These are phyloP conservation scores for Ophiobolus disseminans DNA, from an alignment of 2,329 filamentous ascomycete species.

Conservation along the genomic window DNA sequence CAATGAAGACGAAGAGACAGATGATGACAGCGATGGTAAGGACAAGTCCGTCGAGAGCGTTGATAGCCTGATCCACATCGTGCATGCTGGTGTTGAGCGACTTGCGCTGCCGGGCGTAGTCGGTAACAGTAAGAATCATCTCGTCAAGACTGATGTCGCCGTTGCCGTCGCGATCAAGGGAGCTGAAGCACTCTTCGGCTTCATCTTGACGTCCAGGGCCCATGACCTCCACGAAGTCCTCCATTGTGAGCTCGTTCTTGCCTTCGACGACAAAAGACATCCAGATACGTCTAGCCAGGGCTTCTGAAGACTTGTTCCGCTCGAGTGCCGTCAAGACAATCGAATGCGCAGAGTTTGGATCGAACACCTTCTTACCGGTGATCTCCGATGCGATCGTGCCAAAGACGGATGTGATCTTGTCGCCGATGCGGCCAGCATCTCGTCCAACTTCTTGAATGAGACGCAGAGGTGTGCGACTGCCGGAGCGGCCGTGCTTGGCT, in stretches of 20 bases:
- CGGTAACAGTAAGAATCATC: conserved; percentile 86
- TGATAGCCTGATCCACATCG: conserved; percentile 93
- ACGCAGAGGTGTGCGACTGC: conserved; percentile 77
- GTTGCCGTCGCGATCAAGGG: conserved; percentile 86
- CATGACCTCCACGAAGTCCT: conserved; percentile 88
- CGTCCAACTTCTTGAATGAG: conserved; percentile 75
- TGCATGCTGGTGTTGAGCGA: conserved; percentile 93
- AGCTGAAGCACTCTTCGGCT: conserved; percentile 83
- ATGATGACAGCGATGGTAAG: conserved; percentile 81
- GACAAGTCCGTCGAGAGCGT: conserved; percentile 86
- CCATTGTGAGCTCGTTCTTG: conserved; percentile 75
- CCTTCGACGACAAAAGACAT: conserved; percentile 97
- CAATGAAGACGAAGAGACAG: conserved; percentile 83
- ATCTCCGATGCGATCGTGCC: conserved; percentile 94
- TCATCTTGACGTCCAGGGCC: conserved; percentile 75
- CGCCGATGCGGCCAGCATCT: conserved; percentile 75
- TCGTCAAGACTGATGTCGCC: conserved; percentile 95
- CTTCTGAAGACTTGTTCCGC: conserved; percentile 82
- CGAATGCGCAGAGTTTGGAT: conserved; percentile 87
- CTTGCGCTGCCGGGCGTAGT: conserved; percentile 85
- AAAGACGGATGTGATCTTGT: conserved; percentile 91
- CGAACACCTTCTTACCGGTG: conserved; percentile 94
- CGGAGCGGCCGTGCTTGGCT: conserved; percentile 57
- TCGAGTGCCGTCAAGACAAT: conserved; percentile 89
- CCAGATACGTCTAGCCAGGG: conserved; percentile 93